Evolutionary conservation across 2,329 filamentous ascomycete genomes (phyloP), one percentile per base, ranked within the genome.

Genomic region (Alternaria consortialis): DNA sequence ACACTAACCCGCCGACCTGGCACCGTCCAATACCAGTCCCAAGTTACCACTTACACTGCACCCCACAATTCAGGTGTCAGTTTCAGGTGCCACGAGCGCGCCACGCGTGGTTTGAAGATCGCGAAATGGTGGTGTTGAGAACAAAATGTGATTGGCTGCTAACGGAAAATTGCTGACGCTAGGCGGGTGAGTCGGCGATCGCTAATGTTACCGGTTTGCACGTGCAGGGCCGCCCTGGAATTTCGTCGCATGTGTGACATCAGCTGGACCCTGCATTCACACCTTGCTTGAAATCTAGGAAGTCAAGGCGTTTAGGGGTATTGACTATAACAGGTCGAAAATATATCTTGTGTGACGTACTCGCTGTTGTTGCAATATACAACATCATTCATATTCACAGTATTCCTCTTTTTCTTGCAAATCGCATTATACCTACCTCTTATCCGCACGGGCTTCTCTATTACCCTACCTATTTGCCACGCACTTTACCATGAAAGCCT

Each of bases 241-340:
- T 60, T 34, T 44, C 58, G 58, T 62, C 62, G 63, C 66, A 58
- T 71, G 63, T 70, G 70, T 74, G 70, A 74, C 75, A 77, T 77
- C 72, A 77, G 73, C 56, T 64, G 67, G 57, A 54, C 63, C 63
- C 66, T 67, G 66, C 62, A 69, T 72, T 65, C 63, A 66, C 56
- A 54, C 44, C 59, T 50, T 57, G 56, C 59, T 50, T 57, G 56
- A 46, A 63, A 47, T 48, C 25, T 32, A 62, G 58, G 51, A 27
- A 53, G 25, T 63, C 52, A 48, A 61, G 42, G 43, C 44, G 31
- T 37, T 42, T 36, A 46, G 57, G 58, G 51, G 42, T 46, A 54
- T 42, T 59, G 31, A 58, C 64, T 74, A 68, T 72, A 71, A 66
- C 58, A 61, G 53, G 56, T 39, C 27, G 31, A 36, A 36, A 42